phyloP scores from a whole-genome alignment of 768 basidiomycete species.

The Trametes punicea region DNA sequence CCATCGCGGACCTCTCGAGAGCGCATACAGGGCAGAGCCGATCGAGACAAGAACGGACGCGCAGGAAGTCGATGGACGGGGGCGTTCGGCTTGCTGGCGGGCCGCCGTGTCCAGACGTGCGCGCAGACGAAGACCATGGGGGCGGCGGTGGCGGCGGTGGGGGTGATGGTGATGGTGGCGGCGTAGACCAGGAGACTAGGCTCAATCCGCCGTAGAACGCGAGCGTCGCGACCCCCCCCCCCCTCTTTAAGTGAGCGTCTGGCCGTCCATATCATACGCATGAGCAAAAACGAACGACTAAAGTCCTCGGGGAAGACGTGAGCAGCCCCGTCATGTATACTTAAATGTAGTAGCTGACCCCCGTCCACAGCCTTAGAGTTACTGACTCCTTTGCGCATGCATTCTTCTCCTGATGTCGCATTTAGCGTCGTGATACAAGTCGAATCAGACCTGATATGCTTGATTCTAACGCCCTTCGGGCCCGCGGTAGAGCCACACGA shows the following conservation, averaged over 20 bases:
- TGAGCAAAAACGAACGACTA: no score
- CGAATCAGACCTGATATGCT: not conserved
- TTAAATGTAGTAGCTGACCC: not conserved
- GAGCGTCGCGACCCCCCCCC: no score
- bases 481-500: no score
- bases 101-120: not conserved
- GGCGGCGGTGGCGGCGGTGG: no score
- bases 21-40: no score
- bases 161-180: no score
- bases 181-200: no score
- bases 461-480: constrained; percentile 1
- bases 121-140: not conserved
- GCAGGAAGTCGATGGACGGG: not conserved
- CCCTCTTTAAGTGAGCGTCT: no score
- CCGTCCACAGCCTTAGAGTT: not conserved
- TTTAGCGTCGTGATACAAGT: not conserved
- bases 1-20: no score
- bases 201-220: no score
- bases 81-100: not conserved
- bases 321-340: constrained; percentile 10
- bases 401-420: not conserved
- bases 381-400: not conserved
- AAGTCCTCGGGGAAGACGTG: no score
- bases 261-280: no score
- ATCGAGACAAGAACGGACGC: not conserved